phyloP scores from a whole-genome alignment of 371 early-diverging fungal species.

The Gilbertella persicaria region DNA sequence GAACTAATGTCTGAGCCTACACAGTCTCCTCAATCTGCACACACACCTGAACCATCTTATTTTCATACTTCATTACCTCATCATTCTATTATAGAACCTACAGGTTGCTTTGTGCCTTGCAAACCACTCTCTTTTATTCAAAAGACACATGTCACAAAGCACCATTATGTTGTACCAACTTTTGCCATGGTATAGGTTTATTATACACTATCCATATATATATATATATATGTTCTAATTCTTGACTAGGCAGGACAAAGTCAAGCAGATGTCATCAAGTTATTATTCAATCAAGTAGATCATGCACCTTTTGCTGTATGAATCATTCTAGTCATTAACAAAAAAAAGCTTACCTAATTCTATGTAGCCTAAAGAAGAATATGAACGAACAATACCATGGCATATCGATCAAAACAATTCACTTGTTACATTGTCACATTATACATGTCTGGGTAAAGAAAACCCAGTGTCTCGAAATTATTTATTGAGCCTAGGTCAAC shows the following conservation, averaged over 20 bases:
- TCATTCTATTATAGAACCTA: slow-evolving; percentile 6
- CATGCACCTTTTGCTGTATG: slow-evolving; percentile 11
- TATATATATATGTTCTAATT: background rate
- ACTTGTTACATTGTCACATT: slow-evolving; percentile 19
- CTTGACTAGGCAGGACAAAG: slow-evolving; percentile 15
- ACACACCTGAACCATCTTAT: background rate
- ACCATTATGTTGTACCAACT: slow-evolving; percentile 20
- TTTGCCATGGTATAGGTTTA: slow-evolving; percentile 18
- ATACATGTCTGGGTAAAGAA: slow-evolving; percentile 8
- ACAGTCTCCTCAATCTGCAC: background rate
- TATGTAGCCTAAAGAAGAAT: slow-evolving; percentile 19
- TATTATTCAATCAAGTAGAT: slow-evolving; percentile 19
- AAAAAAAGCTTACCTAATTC: background rate
- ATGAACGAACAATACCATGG: slow-evolving; percentile 23
- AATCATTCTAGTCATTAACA: background rate
- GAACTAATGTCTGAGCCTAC: background rate
- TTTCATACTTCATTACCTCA: too few relatives aligned
- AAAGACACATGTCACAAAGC: slow-evolving; percentile 3
- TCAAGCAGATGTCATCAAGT: slow-evolving; percentile 16
- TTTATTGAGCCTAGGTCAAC: slow-evolving; percentile 14
- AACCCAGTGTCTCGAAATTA: slow-evolving; percentile 6
- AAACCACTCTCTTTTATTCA: slow-evolving; percentile 3
- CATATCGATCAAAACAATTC: slow-evolving; percentile 8
- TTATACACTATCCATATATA: background rate
- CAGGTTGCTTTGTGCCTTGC: slow-evolving; percentile 14